Evolutionary conservation across 768 basidiomycete genomes (phyloP), one percentile per base, ranked within the genome.

Genomic region (Daedaleopsis sinensis): DNA sequence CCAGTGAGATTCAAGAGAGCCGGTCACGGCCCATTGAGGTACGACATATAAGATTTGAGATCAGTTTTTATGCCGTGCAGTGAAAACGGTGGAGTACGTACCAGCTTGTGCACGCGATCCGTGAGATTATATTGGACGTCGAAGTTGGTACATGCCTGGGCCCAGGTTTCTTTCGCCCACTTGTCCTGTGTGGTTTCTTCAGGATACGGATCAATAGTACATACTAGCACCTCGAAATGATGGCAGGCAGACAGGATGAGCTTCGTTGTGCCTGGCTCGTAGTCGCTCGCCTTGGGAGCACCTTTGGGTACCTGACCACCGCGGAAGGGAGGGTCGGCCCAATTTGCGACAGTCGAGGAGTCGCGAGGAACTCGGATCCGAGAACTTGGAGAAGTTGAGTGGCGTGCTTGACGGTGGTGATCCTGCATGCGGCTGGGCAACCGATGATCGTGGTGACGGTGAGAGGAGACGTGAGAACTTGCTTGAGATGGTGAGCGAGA

Each of bases 271-370:
- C 36, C 32, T 1, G 36, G 32, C 16, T 59, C 58, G 15, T 59
- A 59, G 36, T 59, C 58, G 5, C 24, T 13, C 3, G 58, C 58
- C 52, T 59, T 59, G 2, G 58, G 39, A 7, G 43, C 44, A 3
- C 50, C 50, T 32, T 10, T 42, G 13, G 56, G 56, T 27, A 8
- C 16, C 24, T 56, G 24, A 2, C 47, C 48, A 16, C 15, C 1
- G 35, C 62, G 23, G 69, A 70, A 24, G 57, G 46, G 36, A 42
- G 39, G 39, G 3, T 42, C 39, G 2, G 18, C 5, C 39, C 3
- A 11, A 10, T 42, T 11, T 42, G 18, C 18, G 13, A 42, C 5
- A 42, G 39, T 32, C 27, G n/a, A n/a, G n/a, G n/a, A n/a, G n/a
- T n/a, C n/a, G n/a, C n/a, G n/a, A n/a, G n/a, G n/a, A n/a, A n/a